Base-by-base conservation (phyloP, 495 filamentous ascomycete genomes). In the Penicillium ochrochloron region DNA sequence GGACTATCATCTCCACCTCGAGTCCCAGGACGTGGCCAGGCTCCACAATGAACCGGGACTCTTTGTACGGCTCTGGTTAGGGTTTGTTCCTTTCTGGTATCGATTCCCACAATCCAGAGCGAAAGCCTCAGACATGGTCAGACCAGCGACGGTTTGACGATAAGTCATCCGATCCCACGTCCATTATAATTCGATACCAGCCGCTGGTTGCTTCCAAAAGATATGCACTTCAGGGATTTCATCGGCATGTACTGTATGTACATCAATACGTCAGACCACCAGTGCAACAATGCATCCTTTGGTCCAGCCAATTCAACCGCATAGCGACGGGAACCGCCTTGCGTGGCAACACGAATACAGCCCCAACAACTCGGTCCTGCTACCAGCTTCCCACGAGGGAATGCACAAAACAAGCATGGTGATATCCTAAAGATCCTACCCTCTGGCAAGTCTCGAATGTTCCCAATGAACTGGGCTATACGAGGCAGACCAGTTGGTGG, bases 21-120 rank as follows among this genome's bases (percentile, higher is more conserved):
- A 60, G 51, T 53, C 60, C 56, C 53, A 60, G 60, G 63, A 69
- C 60, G 53, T 59, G 67, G 61, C 63, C 35, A 51, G 63, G 56
- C 60, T 52, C 66, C 66, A 69, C 66, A 48, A 65, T 37, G 55
- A 67, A 52, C 56, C 58, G 54, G 44, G 21, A 34, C 44, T 59
- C 39, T 17, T 57, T 21, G 55, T 66, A 51, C 35, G 41, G 54
- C 55, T 52, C 39, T 57, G 29, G 50, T 65, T 65, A 65, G 63
- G 63, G 63, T 65, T 65, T 51, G 19, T 12, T 29, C 25, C 29
- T 31, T 14, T 34, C n/a, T 34, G 11, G 53, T 21, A 35, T 56
- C 33, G 21, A 37, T 8, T 56, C 53, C 53, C 53, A 56, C 53
- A 56, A 7, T 56, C 31, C 25, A 15, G 31, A 35, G 29, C n/a